Evolutionary conservation across 176 grass and related monocot species (phyloP).

Genomic region (Rhynchospora tenuis): DNA sequence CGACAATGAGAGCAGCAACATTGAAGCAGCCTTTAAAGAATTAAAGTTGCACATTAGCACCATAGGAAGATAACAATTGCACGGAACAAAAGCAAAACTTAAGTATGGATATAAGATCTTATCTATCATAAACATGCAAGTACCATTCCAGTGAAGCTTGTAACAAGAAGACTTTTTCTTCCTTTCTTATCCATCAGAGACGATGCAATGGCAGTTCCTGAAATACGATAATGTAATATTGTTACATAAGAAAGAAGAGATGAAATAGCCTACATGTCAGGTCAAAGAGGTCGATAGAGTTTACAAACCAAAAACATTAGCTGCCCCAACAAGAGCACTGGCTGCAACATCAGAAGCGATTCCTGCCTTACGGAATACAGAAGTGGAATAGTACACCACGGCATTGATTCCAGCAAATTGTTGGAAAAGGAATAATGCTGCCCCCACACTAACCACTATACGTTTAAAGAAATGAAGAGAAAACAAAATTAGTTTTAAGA

Average conservation of each 20-base stretch:
- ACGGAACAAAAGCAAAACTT: background rate
- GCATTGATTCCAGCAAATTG: slow-evolving; percentile 98
- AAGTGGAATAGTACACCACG: slow-evolving; percentile 98
- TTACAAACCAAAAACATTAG: slow-evolving; percentile 92
- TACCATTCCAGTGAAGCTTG: slow-evolving; percentile 99
- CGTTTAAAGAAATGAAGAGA: background rate
- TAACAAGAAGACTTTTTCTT: slow-evolving; percentile 91
- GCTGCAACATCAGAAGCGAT: slow-evolving; percentile 98
- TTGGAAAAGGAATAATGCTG: slow-evolving; percentile 91
- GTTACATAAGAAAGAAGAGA: slow-evolving; percentile 14
- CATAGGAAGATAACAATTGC: background rate
- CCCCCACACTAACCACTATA: slow-evolving; percentile 93
- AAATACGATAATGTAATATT: slow-evolving; percentile 21
- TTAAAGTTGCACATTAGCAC: slow-evolving; percentile 2
- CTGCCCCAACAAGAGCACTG: slow-evolving; percentile 94
- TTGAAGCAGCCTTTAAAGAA: slow-evolving; percentile 62
- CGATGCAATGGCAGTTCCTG: slow-evolving; percentile 90
- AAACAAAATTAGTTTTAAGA: background rate
- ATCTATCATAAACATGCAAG: slow-evolving; percentile 4
- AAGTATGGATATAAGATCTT: background rate
- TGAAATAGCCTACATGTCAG: background rate
- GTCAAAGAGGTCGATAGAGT: slow-evolving; percentile 14
- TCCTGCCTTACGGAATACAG: slow-evolving; percentile 89
- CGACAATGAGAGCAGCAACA: slow-evolving; percentile 85
- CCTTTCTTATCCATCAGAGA: slow-evolving; percentile 97